Percentiles rank a stretch among this genome's conserved stretches.
phyloP scores from a whole-genome alignment of 148 eudicot species.

The Nepenthes mirabilis region DNA sequence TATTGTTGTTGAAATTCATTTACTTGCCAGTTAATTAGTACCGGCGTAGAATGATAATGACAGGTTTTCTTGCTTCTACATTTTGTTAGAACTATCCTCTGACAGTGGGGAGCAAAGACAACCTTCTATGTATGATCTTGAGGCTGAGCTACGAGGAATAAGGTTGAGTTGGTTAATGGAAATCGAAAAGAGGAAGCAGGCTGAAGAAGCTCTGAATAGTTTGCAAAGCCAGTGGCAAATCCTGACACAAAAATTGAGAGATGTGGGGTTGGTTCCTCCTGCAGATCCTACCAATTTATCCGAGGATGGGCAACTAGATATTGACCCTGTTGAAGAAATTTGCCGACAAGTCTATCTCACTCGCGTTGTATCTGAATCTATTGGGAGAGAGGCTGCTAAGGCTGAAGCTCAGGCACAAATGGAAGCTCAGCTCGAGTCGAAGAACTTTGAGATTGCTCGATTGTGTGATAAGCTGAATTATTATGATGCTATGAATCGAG shows the following conservation, averaged over 20 bases:
- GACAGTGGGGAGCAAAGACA: slow-evolving; percentile 47
- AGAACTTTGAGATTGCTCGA: slow-evolving; percentile 83
- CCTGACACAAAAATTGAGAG: slow-evolving; percentile 41
- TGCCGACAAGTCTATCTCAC: slow-evolving; percentile 50
- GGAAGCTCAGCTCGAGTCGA: slow-evolving; percentile 61
- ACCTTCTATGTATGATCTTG: slow-evolving; percentile 30
- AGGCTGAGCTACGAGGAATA: slow-evolving; percentile 63
- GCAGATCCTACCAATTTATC: slow-evolving; percentile 22
- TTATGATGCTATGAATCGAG: slow-evolving; percentile 79
- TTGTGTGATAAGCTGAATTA: slow-evolving; percentile 69
- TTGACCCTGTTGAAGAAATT: slow-evolving; percentile 44
- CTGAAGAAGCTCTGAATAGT: slow-evolving; percentile 48
- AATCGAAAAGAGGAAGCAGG: slow-evolving; percentile 81
- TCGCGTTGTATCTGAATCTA: slow-evolving; percentile 56
- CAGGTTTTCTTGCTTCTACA: slow-evolving; percentile 5
- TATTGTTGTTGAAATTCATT: neutral
- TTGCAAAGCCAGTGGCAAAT: slow-evolving; percentile 55
- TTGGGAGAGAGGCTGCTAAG: slow-evolving; percentile 70
- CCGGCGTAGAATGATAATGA: neutral
- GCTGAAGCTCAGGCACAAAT: slow-evolving; percentile 75
- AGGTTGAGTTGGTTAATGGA: slow-evolving; percentile 66
- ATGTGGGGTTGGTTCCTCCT: slow-evolving; percentile 60
- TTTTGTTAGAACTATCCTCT: slow-evolving; percentile 53
- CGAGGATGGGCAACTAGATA: slow-evolving; percentile 22
- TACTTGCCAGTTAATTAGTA: neutral